Evolutionary conservation across 768 basidiomycete species (phyloP).

Genomic region (Artomyces pyxidatus): DNA sequence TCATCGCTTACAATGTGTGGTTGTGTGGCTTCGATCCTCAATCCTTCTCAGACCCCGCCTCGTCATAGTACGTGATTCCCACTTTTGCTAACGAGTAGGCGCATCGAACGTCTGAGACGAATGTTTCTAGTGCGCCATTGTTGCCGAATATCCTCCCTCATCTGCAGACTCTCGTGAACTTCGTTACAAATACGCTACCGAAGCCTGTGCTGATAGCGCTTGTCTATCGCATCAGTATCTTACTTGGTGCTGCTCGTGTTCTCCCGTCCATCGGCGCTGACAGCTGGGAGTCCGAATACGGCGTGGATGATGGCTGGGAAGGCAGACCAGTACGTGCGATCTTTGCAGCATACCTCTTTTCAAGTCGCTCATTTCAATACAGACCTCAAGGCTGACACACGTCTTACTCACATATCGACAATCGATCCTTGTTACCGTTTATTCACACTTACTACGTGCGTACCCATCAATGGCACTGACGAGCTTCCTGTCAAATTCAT

Average conservation of each 20-base stretch:
- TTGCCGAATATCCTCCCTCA: constrained; percentile 76
- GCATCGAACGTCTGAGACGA: neutral
- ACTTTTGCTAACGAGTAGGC: constrained; percentile 5
- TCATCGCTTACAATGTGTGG: constrained; percentile 89
- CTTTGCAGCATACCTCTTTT: neutral
- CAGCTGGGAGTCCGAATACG: constrained; percentile 65
- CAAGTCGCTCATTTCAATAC: constrained; percentile 2
- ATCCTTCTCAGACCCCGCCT: constrained; percentile 63
- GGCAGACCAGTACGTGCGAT: constrained; percentile 56
- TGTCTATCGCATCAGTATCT: constrained; percentile 69
- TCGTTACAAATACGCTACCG: constrained; percentile 78
- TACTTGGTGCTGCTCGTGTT: constrained; percentile 77
- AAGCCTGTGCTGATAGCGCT: constrained; percentile 78
- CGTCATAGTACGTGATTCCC: constrained; percentile 56
- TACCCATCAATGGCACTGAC: too few relatives aligned
- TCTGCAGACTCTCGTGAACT: constrained; percentile 70
- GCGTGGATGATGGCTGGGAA: constrained; percentile 57
- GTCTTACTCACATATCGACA: constrained; percentile 78
- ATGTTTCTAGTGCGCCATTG: constrained; percentile 51
- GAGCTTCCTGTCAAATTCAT: neutral
- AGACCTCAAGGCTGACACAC: constrained; percentile 73
- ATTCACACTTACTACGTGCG: constrained; percentile 79
- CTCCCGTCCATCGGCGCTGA: constrained; percentile 80
- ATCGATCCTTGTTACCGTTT: constrained; percentile 77
- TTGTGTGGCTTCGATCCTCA: constrained; percentile 75